Evolutionary conservation across 2,329 filamentous ascomycete species (phyloP), one percentile per base, ranked within the genome.

Genomic region (Hymenoscyphus occultus): DNA sequence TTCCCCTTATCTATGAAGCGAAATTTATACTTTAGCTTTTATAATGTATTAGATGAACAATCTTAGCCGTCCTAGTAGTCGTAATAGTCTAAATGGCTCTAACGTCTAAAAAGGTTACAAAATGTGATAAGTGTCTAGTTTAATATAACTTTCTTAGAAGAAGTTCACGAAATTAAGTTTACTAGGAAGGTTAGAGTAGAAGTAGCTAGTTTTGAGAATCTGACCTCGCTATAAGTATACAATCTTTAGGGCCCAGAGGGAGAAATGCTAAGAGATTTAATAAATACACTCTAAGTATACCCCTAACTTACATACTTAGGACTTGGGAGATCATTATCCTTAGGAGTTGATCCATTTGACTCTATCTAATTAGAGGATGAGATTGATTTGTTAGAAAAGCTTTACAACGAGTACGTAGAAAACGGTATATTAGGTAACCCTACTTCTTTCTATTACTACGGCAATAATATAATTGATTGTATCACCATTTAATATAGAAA

Each of bases 201-300:
- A 32, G 22, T 66, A 6, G 22, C 39, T 32, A 62, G 63, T 0
- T 68, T 68, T 59, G 39, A 28, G 7, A 61, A 61, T 51, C 58
- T 68, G 16, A 66, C 57, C 5, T 64, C 60, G 32, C 59, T 68
- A 2, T 60, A 68, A 40, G 16, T 68, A 39, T 68, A 66, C 56
- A 61, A 59, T n/a, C 45, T 64, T 32, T 48, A 62, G 16, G 61
- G 59, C 7, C 35, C 22, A 6, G 51, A 61, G 16, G 16, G 13
- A 35, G 32, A 28, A 56, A 3, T 62, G 3, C 39, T 59, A 2
- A 28, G 48, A 31, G 62, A 66, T 3, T n/a, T 66, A 16, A 35
- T 62, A 14, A 35, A 2, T 9, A 35, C 60, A 5, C 56, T 66
- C 13, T 22, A 22, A 7, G 28, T 40, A 10, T 64, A 59, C 45